A percentile compares a stretch with the other conserved stretches of the same genome.
Conservation (phyloP, 257 asterid genomes). For the Rauvolfia tetraphylla region DNA sequence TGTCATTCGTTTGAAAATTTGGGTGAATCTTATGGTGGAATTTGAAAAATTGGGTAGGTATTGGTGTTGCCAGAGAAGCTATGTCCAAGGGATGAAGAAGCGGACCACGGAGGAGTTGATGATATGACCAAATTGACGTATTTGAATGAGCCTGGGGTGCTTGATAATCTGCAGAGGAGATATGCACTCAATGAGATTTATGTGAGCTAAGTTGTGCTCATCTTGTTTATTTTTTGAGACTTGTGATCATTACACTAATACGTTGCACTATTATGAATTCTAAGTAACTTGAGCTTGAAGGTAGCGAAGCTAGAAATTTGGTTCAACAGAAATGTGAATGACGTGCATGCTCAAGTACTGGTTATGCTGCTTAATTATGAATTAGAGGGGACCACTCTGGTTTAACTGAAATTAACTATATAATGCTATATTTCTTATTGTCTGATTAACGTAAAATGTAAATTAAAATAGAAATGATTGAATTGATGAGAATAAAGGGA, state of each 20-base stretch:
- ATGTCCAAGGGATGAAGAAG: slow-evolving; percentile 76
- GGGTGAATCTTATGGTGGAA: neutral
- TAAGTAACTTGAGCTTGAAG: slow-evolving; percentile 1
- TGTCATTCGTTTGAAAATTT: neutral
- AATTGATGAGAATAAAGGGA: neutral
- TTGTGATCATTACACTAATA: neutral
- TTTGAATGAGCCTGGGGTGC: slow-evolving; percentile 94
- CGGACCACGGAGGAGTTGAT: slow-evolving; percentile 96
- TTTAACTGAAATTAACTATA: neutral
- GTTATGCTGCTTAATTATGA: neutral
- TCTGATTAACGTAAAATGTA: neutral
- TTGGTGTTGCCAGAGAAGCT: slow-evolving; percentile 62
- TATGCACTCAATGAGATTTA: slow-evolving; percentile 87
- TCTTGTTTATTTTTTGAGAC: neutral
- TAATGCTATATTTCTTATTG: neutral
- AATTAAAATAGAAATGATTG: neutral
- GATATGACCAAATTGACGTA: slow-evolving; percentile 94
- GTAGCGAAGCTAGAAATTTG: neutral
- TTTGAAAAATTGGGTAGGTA: slow-evolving; percentile 35
- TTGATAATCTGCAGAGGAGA: slow-evolving; percentile 84
- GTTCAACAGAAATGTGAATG: neutral
- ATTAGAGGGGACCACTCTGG: neutral
- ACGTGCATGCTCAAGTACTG: neutral
- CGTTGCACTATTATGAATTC: neutral
- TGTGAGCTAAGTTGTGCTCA: slow-evolving; percentile 40